Base-by-base conservation (phyloP, 352 stramenopile genomes). In the Peronospora tabacina region DNA sequence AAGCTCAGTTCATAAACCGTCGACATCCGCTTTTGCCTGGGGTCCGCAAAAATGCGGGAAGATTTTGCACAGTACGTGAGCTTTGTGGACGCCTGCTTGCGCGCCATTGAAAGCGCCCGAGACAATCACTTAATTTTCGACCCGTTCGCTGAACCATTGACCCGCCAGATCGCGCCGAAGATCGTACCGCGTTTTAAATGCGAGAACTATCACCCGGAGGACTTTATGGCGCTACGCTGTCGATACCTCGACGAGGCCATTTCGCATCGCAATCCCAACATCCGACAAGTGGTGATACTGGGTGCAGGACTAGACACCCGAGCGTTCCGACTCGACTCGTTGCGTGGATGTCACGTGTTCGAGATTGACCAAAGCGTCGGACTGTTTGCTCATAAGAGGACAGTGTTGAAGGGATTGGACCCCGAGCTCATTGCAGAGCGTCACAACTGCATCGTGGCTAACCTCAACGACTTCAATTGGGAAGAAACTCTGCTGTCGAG, bases 211-310 rank as follows among this genome's bases (percentile, higher is more conserved):
- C 44, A 68, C 7, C 49, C 47, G 5, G 48, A 65, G 20, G 42
- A 72, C 13, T 70, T 63, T 22, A 32, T 81, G 8, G 70, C 70
- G 0, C 20, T 85, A 1, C 66, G 70, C 1, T 59, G 65, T 13
- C 61, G 70, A 15, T 76, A 65, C 44, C 51, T 85, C 13, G 73
- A 85, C 41, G 73, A 85, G n/a, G 66, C 73, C 17, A 41, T 85
- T 10, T 15, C 22, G 0, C 40, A 77, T 15, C 66, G 70, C 7
- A 41, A 69, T 30, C n/a, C 48, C 2, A 47, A 28, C 29, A 76
- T 82, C 42, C 58, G 68, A 10, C 73, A 85, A 34, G 43, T 82
- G n/a, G 70, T 85, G 9, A 58, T 85, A 8, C 55, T 85, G 1
- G 73, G 60, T 15, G 58, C 73, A 0, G 73, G 73, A 0, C 57